phyloP scores from a whole-genome alignment of 768 basidiomycete genomes.

The Suillus decipiens region DNA sequence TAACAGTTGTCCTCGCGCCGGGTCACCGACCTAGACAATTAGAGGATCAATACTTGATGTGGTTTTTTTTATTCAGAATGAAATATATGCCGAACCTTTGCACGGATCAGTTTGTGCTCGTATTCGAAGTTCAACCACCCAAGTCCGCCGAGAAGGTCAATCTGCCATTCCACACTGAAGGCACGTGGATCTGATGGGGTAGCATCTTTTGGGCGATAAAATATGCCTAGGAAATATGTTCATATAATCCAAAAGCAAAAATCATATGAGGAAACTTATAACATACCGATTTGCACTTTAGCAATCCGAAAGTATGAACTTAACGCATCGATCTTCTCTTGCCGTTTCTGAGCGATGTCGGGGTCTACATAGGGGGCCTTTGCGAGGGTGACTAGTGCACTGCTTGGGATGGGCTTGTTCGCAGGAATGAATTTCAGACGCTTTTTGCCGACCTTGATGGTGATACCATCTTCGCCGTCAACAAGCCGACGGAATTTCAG shows the following conservation, averaged over 20 bases:
- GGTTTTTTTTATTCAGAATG: neutral
- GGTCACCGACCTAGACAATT: slow-evolving; percentile 56
- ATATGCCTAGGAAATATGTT: slow-evolving; percentile 21
- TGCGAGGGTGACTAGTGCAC: slow-evolving; percentile 39
- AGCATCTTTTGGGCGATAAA: slow-evolving; percentile 28
- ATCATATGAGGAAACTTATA: slow-evolving; percentile 37
- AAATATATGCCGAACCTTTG: slow-evolving; percentile 45
- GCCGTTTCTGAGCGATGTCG: slow-evolving; percentile 51
- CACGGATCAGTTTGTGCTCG: slow-evolving; percentile 63
- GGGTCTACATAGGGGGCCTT: slow-evolving; percentile 61
- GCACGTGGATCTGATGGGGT: slow-evolving; percentile 40
- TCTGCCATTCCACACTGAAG: slow-evolving; percentile 75
- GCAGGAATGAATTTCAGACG: slow-evolving; percentile 36
- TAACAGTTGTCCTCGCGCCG: slow-evolving; percentile 50
- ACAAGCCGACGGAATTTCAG: slow-evolving; percentile 49
- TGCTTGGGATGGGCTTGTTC: slow-evolving; percentile 9
- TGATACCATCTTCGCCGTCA: slow-evolving; percentile 35
- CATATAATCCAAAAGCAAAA: neutral
- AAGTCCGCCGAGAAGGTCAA: slow-evolving; percentile 47
- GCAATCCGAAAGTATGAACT: slow-evolving; percentile 54
- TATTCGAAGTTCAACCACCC: slow-evolving; percentile 66
- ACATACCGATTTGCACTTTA: slow-evolving; percentile 67
- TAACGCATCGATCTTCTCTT: slow-evolving; percentile 44
- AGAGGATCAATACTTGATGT: neutral
- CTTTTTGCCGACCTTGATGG: slow-evolving; percentile 41